Conservation (phyloP, 768 basidiomycete genomes). For the Ephemerocybe angulata region DNA sequence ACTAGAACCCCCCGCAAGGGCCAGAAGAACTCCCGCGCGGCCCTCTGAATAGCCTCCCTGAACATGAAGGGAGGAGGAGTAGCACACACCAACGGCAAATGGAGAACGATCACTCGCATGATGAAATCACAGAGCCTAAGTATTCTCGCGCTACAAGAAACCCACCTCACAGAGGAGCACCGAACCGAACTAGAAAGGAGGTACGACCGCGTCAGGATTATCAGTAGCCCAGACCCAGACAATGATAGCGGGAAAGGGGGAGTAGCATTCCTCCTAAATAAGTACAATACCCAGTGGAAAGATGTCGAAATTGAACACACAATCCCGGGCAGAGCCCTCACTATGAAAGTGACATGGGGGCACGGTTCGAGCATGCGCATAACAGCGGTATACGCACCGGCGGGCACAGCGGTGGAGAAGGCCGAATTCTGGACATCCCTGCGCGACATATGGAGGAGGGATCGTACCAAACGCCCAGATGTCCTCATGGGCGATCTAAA, state of each 20-base stretch:
- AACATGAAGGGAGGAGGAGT: background rate
- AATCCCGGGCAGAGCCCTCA: conserved; percentile 26
- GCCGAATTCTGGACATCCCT: conserved; percentile 26
- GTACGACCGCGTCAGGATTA: background rate
- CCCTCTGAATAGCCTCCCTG: background rate
- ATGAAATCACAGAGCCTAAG: background rate
- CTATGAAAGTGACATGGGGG: conserved; percentile 16
- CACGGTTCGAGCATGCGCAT: conserved; percentile 16
- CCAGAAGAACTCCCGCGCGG: background rate
- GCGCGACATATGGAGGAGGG: conserved; percentile 3
- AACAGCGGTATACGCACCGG: conserved; percentile 34
- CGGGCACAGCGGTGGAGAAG: conserved; percentile 25
- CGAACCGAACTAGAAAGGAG: background rate
- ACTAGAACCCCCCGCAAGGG: no score
- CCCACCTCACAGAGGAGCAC: conserved; percentile 1
- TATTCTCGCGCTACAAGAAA: conserved; percentile 3
- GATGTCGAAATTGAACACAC: conserved; percentile 12
- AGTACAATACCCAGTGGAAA: conserved; percentile 16
- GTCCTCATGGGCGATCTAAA: conserved; percentile 42
- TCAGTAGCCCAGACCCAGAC: background rate
- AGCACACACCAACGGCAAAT: background rate
- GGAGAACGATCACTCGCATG: background rate
- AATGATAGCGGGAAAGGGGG: conserved; percentile 20
- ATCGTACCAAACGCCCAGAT: conserved; percentile 20
- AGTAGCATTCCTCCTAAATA: conserved; percentile 34